Conservation (phyloP, 2,329 filamentous ascomycete species). For the Talaromyces amestolkiae region DNA sequence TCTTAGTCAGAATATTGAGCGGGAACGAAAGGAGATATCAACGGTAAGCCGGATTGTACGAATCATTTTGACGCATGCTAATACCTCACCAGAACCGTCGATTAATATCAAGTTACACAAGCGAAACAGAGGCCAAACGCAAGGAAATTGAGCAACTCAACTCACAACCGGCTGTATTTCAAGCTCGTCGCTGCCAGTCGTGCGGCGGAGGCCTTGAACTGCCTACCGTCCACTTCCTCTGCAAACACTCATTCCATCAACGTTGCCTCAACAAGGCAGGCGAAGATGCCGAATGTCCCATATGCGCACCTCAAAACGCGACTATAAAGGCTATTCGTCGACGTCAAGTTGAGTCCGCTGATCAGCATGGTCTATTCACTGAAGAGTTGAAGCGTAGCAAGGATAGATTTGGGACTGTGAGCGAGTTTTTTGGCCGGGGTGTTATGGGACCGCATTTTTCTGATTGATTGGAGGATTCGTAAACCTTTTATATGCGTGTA, state of each 20-base stretch:
- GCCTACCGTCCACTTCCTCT: conserved; percentile 91
- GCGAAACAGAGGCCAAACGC: conserved; percentile 77
- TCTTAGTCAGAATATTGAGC: conserved; percentile 80
- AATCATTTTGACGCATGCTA: not conserved
- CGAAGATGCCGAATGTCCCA: conserved; percentile 73
- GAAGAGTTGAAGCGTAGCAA: conserved; percentile 72
- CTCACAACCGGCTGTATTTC: conserved; percentile 81
- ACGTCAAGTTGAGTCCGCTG: conserved; percentile 81
- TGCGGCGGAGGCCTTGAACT: conserved; percentile 78
- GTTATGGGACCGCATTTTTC: conserved; percentile 64
- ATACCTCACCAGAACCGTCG: conserved; percentile 62
- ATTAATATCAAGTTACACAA: conserved; percentile 77
- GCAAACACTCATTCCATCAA: conserved; percentile 96
- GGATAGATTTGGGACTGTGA: conserved; percentile 85
- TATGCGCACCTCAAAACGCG: conserved; percentile 79
- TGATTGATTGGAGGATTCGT: conserved; percentile 25
- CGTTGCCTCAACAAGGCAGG: conserved; percentile 72
- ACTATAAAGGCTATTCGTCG: conserved; percentile 83
- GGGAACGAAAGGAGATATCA: conserved; percentile 82
- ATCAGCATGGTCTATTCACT: conserved; percentile 84
- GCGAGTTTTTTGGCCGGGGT: conserved; percentile 91
- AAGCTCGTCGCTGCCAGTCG: conserved; percentile 80
- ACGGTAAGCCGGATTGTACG: conserved; percentile 36
- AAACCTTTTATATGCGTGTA: not conserved
- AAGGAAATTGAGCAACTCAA: conserved; percentile 74